These are phyloP conservation scores for Candida dendrica DNA, from an alignment of 805 yeast genomes.

Conservation along the genomic window DNA sequence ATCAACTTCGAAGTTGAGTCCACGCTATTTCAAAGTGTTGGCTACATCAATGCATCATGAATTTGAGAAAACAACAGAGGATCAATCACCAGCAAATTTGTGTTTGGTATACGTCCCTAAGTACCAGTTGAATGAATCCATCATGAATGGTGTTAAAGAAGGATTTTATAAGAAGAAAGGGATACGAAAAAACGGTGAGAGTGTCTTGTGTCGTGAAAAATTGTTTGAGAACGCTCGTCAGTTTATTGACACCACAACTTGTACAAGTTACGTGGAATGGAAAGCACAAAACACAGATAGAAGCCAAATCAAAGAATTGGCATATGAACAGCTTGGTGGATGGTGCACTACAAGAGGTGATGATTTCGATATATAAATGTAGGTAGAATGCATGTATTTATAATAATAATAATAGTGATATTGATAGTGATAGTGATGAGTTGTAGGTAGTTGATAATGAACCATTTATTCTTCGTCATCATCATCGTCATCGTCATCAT, in stretches of 20 bases:
- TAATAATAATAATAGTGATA: too few relatives aligned
- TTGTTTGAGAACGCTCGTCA: conserved; percentile 12
- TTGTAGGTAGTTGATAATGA: too few relatives aligned
- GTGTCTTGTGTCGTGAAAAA: conserved; percentile 25
- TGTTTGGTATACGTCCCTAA: conserved; percentile 23
- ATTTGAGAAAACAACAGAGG: conserved; percentile 3
- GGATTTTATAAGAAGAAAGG: conserved; percentile 44
- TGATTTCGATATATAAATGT: conserved; percentile 24
- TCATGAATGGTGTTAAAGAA: conserved; percentile 54
- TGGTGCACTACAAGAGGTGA: conserved; percentile 43
- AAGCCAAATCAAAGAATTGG: conserved; percentile 18
- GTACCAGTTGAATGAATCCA: conserved; percentile 17
- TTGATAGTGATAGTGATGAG: too few relatives aligned
- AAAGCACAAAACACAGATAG: conserved; percentile 17
- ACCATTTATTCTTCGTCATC: not conserved
- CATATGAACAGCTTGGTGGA: conserved; percentile 27
- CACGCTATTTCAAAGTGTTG: conserved; percentile 1
- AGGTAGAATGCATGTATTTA: not conserved
- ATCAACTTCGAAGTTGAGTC: not conserved
- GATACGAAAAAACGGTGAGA: conserved; percentile 37
- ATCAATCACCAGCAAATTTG: conserved; percentile 15
- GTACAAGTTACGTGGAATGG: conserved; percentile 22
- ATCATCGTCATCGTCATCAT: conserved; percentile 25
- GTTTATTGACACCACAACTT: not conserved
- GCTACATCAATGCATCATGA: conserved; percentile 2